Conservation (phyloP, 1,284 basidiomycete species). For the Coriolopsis trogii region DNA sequence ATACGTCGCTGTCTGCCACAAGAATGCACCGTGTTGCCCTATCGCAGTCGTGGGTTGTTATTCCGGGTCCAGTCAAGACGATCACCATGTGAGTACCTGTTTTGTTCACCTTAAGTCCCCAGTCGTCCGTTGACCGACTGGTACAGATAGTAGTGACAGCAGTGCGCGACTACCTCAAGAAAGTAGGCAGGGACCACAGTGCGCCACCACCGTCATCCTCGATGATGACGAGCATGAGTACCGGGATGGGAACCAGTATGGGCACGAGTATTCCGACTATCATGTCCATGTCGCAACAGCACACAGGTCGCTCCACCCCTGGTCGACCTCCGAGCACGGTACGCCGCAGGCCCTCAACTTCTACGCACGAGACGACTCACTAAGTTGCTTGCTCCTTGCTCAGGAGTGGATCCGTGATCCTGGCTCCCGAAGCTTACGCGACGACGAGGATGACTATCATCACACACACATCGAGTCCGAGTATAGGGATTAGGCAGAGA, state of each 20-base stretch:
- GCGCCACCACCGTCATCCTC: constrained; percentile 27
- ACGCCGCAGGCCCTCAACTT: constrained; percentile 23
- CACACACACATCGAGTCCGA: constrained; percentile 14
- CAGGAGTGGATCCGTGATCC: constrained; percentile 23
- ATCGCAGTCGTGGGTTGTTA: constrained; percentile 80
- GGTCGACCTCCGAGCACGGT: constrained; percentile 23
- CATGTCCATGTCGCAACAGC: constrained; percentile 21
- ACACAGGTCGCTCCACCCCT: constrained; percentile 10
- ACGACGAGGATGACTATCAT: constrained; percentile 13
- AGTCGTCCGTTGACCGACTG: background rate
- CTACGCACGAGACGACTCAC: constrained; percentile 17
- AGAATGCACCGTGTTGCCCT: constrained; percentile 83
- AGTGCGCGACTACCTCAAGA: constrained; percentile 70
- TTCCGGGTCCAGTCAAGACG: constrained; percentile 79
- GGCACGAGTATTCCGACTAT: constrained; percentile 21
- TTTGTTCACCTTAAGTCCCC: too few relatives aligned
- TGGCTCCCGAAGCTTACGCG: constrained; percentile 16
- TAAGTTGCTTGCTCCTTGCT: constrained; percentile 1
- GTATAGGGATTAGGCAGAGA: constrained; percentile 21
- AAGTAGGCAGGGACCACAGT: constrained; percentile 46
- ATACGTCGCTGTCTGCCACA: constrained; percentile 9
- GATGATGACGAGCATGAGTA: constrained; percentile 28
- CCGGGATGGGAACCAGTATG: constrained; percentile 18
- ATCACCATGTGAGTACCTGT: constrained; percentile 68
- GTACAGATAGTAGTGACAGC: constrained; percentile 49